Base-by-base conservation (phyloP, 2,329 filamentous ascomycete genomes). In the Dryadomyces quercus-mongolicae region DNA sequence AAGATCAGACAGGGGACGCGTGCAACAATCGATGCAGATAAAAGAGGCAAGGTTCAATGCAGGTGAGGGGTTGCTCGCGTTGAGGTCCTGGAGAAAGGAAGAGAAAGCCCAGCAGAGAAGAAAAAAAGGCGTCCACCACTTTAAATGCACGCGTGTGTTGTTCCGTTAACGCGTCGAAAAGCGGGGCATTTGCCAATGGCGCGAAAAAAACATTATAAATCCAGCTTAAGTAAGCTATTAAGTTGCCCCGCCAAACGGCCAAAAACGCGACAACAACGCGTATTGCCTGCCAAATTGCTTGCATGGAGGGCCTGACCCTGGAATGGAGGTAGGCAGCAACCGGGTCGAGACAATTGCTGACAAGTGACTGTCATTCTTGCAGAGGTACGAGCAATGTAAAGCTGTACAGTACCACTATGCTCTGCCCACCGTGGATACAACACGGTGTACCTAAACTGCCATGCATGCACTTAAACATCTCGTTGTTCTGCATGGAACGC, bases 101-200 rank as follows among this genome's bases (percentile, higher is more conserved):
- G 21, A 42, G 38, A 40, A 18, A 43, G 43, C 47, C 40, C 21
- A 36, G 53, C 16, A 36, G 51, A 21, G 46, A 31, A 47, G 42
- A 50, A 47, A 50, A 60, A 58, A 60, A 55, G 52, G 40, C 49
- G 52, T 52, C 42, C 36, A 52, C 51, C 52, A 58, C 57, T 60
- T 59, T 59, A 60, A 60, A 58, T 58, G 59, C 34, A 52, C 59
- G 59, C 57, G 59, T 31, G 49, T 57, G 38, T 49, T 20, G 43
- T 21, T 13, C 42, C 10, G 20, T 44, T 44, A 46, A 59, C 58
- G 58, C 58, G 58, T 59, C 54, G 10, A 56, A 59, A 57, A 58
- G 53, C 49, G 55, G 58, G 55, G 25, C 54, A n/a, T 18, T 20
- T 2, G 2, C 34, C 22, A 38, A 8, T 34, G 49, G 38, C 51